phyloP scores from a whole-genome alignment of 768 basidiomycete genomes.

The Podaxis sp. region DNA sequence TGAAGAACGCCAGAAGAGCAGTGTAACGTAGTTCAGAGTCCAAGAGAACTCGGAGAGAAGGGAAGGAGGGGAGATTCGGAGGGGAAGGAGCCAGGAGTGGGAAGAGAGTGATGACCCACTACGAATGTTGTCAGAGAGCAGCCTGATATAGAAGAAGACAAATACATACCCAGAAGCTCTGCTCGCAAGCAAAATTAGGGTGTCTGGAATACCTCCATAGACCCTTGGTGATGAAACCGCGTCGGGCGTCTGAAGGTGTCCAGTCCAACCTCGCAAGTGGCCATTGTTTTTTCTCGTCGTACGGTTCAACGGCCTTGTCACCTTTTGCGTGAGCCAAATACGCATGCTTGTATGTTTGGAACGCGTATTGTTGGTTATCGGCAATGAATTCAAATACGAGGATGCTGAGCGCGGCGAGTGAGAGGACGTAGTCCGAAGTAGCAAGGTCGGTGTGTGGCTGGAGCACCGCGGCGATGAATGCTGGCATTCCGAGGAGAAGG shows the following conservation, averaged over 20 bases:
- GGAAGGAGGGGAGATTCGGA: slow-evolving; percentile 22
- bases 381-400: slow-evolving; percentile 76
- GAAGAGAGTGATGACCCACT: slow-evolving; percentile 71
- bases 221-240: slow-evolving; percentile 85
- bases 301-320: slow-evolving; percentile 31
- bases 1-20: slow-evolving; percentile 25
- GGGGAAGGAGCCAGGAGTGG: slow-evolving; percentile 49
- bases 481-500: slow-evolving; percentile 63
- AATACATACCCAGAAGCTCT: slow-evolving; percentile 73
- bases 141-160: background rate
- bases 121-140: background rate
- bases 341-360: slow-evolving; percentile 73
- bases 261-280: slow-evolving; percentile 62
- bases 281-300: slow-evolving; percentile 55
- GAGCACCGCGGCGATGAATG: slow-evolving; percentile 50
- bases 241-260: slow-evolving; percentile 62
- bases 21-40: slow-evolving; percentile 22
- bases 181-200: slow-evolving; percentile 92
- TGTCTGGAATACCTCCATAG: slow-evolving; percentile 88
- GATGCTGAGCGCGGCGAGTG: slow-evolving; percentile 52
- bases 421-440: slow-evolving; percentile 62
- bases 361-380: slow-evolving; percentile 91
- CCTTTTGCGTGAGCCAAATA: slow-evolving; percentile 31
- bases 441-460: slow-evolving; percentile 53
- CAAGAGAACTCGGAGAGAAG: slow-evolving; percentile 18